These are phyloP conservation scores for Aspergillus indologenus DNA, from an alignment of 495 filamentous ascomycete species.

Conservation along the genomic window DNA sequence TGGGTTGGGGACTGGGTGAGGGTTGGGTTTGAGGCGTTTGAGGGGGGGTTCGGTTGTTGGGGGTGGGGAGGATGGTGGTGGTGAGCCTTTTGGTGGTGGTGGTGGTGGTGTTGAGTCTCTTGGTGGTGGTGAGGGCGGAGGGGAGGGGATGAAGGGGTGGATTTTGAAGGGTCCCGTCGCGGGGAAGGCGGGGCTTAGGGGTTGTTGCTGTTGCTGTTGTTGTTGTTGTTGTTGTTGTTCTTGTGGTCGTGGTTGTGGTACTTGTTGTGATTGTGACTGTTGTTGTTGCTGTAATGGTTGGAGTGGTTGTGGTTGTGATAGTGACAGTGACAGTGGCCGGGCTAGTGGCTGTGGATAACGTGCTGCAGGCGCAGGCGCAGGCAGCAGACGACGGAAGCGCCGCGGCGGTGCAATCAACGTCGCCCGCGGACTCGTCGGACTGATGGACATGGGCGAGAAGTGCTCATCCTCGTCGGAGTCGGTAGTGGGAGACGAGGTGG, in stretches of 20 bases:
- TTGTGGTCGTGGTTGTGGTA: background rate
- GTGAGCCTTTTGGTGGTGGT: background rate
- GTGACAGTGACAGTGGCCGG: too few relatives aligned
- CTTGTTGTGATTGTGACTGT: background rate
- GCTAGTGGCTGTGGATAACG: too few relatives aligned
- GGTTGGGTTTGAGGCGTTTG: background rate
- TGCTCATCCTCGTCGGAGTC: background rate
- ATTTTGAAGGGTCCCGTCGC: background rate
- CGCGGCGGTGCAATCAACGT: background rate
- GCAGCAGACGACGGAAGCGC: background rate
- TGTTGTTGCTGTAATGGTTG: background rate
- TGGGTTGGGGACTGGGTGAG: conserved; percentile 10
- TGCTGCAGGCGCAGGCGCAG: background rate
- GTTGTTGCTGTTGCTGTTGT: background rate
- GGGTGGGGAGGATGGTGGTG: background rate
- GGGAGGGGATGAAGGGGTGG: background rate
- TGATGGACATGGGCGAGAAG: background rate
- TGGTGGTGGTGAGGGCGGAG: background rate
- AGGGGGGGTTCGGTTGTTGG: background rate
- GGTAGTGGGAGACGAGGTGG: background rate
- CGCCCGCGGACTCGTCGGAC: background rate
- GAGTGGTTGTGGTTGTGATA: too few relatives aligned
- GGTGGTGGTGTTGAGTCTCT: background rate
- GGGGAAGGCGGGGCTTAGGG: background rate
- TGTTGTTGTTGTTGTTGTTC: background rate